Conservation (phyloP, 805 yeast species). For the Pichia thaimueangensis region DNA sequence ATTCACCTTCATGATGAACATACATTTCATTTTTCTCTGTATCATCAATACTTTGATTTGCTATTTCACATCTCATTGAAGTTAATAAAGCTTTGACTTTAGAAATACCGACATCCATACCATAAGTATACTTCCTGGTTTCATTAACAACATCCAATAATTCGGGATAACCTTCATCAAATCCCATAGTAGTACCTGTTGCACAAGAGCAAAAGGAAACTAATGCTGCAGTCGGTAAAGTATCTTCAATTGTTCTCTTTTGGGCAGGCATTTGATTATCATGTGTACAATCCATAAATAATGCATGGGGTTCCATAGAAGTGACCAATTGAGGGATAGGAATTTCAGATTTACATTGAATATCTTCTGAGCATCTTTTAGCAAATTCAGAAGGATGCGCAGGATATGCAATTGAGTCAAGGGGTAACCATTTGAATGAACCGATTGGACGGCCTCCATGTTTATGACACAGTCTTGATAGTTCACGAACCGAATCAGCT, state of each 20-base stretch:
- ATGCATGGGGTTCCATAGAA: constrained; percentile 79
- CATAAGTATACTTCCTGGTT: constrained; percentile 50
- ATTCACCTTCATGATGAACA: constrained; percentile 91
- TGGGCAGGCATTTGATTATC: constrained; percentile 89
- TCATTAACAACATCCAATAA: constrained; percentile 78
- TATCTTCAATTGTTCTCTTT: constrained; percentile 88
- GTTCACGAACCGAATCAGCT: constrained; percentile 82
- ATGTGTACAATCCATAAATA: constrained; percentile 97
- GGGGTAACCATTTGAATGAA: constrained; percentile 72
- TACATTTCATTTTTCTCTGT: constrained; percentile 71
- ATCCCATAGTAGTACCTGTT: constrained; percentile 90
- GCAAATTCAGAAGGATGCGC: constrained; percentile 35
- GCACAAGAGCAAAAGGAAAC: constrained; percentile 92
- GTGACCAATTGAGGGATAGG: constrained; percentile 61
- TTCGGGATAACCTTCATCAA: constrained; percentile 84
- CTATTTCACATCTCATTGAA: constrained; percentile 49
- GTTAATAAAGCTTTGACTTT: constrained; percentile 58
- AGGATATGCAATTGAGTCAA: constrained; percentile 68
- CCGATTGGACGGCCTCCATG: constrained; percentile 97
- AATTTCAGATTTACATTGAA: constrained; percentile 48
- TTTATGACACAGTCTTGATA: constrained; percentile 78
- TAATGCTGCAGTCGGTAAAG: constrained; percentile 89
- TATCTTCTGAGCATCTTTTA: constrained; percentile 21
- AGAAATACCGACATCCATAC: constrained; percentile 78
- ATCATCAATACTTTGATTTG: constrained; percentile 51